Conservation (phyloP, 2,329 filamentous ascomycete genomes). For the Pseudocercospora cruenta region DNA sequence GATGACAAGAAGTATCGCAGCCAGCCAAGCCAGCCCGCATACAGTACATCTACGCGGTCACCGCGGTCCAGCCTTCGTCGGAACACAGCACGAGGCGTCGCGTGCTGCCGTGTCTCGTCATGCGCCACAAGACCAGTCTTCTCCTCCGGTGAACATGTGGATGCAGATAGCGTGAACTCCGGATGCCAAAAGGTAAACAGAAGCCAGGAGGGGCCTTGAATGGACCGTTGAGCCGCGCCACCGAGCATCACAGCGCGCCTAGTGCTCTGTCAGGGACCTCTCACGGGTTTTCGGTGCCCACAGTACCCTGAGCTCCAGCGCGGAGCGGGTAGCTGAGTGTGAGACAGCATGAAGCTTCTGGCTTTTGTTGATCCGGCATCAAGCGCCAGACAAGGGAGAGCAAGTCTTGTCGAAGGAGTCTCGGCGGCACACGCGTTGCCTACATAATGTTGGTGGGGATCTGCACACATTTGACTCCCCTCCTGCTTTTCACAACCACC, state of each 20-base stretch:
- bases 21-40: not conserved
- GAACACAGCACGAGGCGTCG: slow-evolving; percentile 6
- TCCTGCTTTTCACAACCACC: slow-evolving; percentile 1
- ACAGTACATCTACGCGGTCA: not conserved
- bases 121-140: not conserved
- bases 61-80: not conserved
- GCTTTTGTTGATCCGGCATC: not conserved
- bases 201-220: not conserved
- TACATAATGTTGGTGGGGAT: slow-evolving; percentile 6
- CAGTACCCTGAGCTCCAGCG: not conserved
- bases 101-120: slow-evolving; percentile 1
- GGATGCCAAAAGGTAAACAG: not conserved
- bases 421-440: slow-evolving; percentile 7
- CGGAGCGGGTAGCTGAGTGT: slow-evolving; percentile 1
- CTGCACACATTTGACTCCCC: not conserved
- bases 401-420: slow-evolving; percentile 6
- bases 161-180: not conserved
- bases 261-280: slow-evolving; percentile 1
- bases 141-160: not conserved
- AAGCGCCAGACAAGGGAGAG: not conserved
- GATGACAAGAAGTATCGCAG: not conserved
- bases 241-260: not conserved
- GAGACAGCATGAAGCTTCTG: slow-evolving; percentile 7
- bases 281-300: slow-evolving; percentile 9
- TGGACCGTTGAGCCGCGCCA: slow-evolving; percentile 9